Conservation (phyloP, 2,329 filamentous ascomycete species). For the Ceratocystis albifundus region DNA sequence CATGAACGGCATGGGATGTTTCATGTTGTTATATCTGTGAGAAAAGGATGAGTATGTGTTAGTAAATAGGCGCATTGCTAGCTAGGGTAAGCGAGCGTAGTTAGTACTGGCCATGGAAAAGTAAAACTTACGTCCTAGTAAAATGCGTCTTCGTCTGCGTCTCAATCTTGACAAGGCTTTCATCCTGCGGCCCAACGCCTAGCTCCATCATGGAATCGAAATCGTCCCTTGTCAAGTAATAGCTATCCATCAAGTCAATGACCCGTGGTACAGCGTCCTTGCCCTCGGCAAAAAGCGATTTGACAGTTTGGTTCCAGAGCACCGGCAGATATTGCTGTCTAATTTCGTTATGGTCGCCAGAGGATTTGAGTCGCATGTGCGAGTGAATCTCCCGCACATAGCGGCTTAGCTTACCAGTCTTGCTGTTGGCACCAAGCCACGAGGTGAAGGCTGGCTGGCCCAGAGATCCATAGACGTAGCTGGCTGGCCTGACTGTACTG, state of each 20-base stretch:
- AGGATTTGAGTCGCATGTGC: constrained; percentile 85
- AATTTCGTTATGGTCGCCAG: constrained; percentile 84
- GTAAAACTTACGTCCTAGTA: constrained; percentile 61
- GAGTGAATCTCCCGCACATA: constrained; percentile 89
- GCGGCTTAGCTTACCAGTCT: constrained; percentile 62
- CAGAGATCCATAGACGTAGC: constrained; percentile 71
- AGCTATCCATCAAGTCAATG: constrained; percentile 93
- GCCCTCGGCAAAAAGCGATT: constrained; percentile 62
- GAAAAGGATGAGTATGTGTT: constrained; percentile 19
- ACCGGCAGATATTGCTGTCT: constrained; percentile 88
- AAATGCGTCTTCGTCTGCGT: constrained; percentile 79
- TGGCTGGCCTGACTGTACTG: constrained; percentile 84
- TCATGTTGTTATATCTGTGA: constrained; percentile 69
- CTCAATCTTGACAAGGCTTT: constrained; percentile 65
- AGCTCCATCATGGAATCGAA: constrained; percentile 88
- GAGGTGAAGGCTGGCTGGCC: constrained; percentile 66
- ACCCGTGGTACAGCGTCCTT: constrained; percentile 71
- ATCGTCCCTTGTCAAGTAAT: constrained; percentile 88
- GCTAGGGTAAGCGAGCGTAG: constrained; percentile 6
- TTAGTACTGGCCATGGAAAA: neutral
- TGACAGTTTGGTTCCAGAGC: constrained; percentile 70
- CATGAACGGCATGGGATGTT: constrained; percentile 90
- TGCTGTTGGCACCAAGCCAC: constrained; percentile 95
- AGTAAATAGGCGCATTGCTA: constrained; percentile 7
- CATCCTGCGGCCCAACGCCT: constrained; percentile 72